Conservation (phyloP, 208 protist species). For the Acanthamoeba sp. region DNA sequence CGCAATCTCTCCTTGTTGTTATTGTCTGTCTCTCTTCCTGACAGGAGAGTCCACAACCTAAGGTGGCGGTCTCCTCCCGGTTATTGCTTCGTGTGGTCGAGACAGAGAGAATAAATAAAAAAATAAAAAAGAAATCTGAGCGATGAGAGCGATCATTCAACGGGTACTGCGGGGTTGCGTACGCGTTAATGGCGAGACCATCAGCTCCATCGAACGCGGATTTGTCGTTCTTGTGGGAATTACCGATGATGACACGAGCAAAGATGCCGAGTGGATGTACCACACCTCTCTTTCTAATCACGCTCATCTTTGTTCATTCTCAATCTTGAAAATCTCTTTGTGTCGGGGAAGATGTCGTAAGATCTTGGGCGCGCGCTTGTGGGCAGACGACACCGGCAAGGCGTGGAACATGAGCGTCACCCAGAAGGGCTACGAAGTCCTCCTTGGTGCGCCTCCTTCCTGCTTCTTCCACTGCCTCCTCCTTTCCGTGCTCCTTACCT, state of each 20-base stretch:
- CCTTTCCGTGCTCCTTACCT: not conserved
- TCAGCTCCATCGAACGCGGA: constrained; percentile 81
- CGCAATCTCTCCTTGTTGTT: no score
- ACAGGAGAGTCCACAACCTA: not conserved
- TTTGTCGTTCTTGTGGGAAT: constrained; percentile 84
- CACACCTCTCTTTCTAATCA: not conserved
- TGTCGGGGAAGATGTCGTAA: constrained; percentile 74
- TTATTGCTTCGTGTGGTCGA: not conserved
- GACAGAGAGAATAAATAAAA: not conserved
- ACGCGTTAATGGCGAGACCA: constrained; percentile 77
- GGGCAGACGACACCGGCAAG: constrained; percentile 75
- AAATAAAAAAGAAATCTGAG: not conserved
- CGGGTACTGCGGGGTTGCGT: constrained; percentile 80
- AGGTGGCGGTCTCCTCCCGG: not conserved
- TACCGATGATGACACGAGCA: constrained; percentile 74
- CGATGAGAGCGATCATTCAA: constrained; percentile 85
- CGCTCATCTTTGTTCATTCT: not conserved
- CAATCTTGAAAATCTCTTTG: not conserved
- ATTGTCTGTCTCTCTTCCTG: not conserved
- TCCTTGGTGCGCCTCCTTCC: constrained; percentile 71
- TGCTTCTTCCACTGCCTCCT: not conserved
- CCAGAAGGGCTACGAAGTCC: constrained; percentile 82
- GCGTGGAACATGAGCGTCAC: constrained; percentile 77
- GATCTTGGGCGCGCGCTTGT: constrained; percentile 81
- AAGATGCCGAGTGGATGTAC: constrained; percentile 81